phyloP scores from a whole-genome alignment of 306 rosid genomes.

The Ziziphus jujuba region DNA sequence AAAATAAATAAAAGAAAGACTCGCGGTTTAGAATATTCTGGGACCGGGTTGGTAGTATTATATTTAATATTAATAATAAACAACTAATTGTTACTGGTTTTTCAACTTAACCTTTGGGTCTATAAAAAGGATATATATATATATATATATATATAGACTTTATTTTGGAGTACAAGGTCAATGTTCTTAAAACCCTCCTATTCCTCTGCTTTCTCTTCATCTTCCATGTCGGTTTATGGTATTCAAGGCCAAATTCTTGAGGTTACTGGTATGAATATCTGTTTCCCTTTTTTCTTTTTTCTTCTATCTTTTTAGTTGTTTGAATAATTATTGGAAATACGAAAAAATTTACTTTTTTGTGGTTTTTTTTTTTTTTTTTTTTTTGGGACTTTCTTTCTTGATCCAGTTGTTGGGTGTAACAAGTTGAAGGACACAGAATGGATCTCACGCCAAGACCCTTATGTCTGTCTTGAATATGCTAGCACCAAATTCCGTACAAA shows the following conservation, averaged over 20 bases:
- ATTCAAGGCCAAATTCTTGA: constrained; percentile 77
- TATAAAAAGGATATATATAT: background rate
- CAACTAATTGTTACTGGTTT: too few species aligned
- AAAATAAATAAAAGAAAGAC: too few species aligned
- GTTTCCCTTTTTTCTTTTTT: background rate
- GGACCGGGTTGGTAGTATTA: too few species aligned
- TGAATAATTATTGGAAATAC: background rate
- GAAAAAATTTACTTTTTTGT: too few species aligned
- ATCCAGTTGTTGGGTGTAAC: constrained; percentile 64
- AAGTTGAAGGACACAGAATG: constrained; percentile 86
- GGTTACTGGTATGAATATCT: constrained; percentile 58
- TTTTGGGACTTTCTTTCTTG: constrained; percentile 9
- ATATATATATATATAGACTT: too few species aligned
- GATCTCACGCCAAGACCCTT: constrained; percentile 89
- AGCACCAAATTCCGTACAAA: constrained; percentile 63
- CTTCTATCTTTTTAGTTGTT: background rate
- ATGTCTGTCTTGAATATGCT: constrained; percentile 76
- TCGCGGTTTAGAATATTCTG: too few species aligned
- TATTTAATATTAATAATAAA: too few species aligned
- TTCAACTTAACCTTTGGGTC: background rate
- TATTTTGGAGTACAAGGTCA: background rate
- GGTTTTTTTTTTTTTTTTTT: too few species aligned
- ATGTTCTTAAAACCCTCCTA: background rate
- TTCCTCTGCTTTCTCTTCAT: background rate
- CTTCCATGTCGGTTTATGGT: constrained; percentile 53